A percentile compares a stretch with the other conserved stretches of the same genome.
Conservation (phyloP, 2,329 filamentous ascomycete genomes). For the Thelonectria olida region DNA sequence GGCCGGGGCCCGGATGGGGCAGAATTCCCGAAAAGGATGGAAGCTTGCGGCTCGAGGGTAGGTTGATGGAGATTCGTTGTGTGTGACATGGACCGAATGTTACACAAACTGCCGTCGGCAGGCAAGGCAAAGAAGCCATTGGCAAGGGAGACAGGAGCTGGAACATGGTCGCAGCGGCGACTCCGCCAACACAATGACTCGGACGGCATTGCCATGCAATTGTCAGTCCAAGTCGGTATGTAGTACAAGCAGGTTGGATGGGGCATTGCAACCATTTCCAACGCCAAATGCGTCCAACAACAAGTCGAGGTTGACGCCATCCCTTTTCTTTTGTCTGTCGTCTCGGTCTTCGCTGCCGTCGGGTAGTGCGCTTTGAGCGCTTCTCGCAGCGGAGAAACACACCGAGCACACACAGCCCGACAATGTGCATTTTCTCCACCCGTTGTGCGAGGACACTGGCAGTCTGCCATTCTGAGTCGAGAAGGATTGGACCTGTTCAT, state of each 20-base stretch:
- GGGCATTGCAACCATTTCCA: not conserved
- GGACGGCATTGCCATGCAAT: constrained; percentile 1
- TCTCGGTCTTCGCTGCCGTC: not conserved
- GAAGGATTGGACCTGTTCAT: constrained; percentile 12
- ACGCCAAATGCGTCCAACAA: not conserved
- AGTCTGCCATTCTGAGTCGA: constrained; percentile 19
- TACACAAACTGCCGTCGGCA: constrained; percentile 37
- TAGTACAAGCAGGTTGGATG: not conserved
- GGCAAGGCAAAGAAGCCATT: constrained; percentile 28
- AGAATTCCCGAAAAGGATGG: constrained; percentile 28
- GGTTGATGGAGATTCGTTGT: constrained; percentile 27
- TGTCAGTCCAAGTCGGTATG: not conserved
- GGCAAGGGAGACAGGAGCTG: constrained; percentile 24
- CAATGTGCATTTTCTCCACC: constrained; percentile 13
- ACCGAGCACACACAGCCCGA: not conserved
- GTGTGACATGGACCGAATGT: constrained; percentile 32
- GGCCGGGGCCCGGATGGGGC: constrained; percentile 23
- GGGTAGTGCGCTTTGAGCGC: constrained; percentile 6
- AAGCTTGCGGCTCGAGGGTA: constrained; percentile 21
- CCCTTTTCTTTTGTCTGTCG: too few relatives aligned
- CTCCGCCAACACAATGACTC: constrained; percentile 23
- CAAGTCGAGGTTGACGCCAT: not conserved
- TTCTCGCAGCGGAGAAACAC: not conserved
- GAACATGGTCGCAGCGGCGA: constrained; percentile 25
- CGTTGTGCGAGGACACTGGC: constrained; percentile 3